Base-by-base conservation (phyloP, 2,329 filamentous ascomycete genomes). In the Fusarium verticillioides region DNA sequence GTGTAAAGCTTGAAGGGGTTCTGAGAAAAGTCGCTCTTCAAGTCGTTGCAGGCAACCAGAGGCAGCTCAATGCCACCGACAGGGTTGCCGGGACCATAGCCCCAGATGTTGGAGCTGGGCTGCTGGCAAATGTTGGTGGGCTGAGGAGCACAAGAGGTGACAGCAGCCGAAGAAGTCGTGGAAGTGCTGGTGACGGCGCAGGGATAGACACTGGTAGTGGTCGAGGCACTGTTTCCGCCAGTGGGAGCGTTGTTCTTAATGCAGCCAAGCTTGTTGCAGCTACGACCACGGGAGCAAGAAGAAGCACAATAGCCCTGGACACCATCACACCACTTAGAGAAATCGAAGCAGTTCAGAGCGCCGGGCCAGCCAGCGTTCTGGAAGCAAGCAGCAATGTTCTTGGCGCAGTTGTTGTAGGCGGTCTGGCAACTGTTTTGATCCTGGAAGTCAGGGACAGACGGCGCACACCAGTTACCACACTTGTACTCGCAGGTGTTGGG, bases 71-170 rank as follows among this genome's bases (percentile, higher is more conserved):
- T 88, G 66, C 82, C 84, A 54, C 86, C 88, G 21, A 89, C 86
- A 6, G 86, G 84, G 57, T 84, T 90, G 40, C 91, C 89, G 4
- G 92, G 90, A 3, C 89, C 90, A 78, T 95, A 96, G 59, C 90
- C 90, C 74, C 87, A 88, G 78, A 87, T 86, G 74, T 88, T 87
- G 81, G 82, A 86, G 59, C 82, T 79, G n/a, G 87, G 85, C 79
- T 89, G 86, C 40, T 78, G 81, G 84, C 87, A 89, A 75, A 89
- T 84, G 73, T 85, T 85, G 63, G 85, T 87, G 3, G 86, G 84
- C 39, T 84, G 79, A 5, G 87, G 85, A 59, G 84, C 81, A 60
- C 84, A 83, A 46, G 81, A 80, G 16, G 81, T 77, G 5, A 78
- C 74, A 12, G 80, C 79, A 49, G 79, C 79, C 49, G 79, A 76